Conservation (phyloP, 176 grass and related monocot genomes). For the Carex parvula region DNA sequence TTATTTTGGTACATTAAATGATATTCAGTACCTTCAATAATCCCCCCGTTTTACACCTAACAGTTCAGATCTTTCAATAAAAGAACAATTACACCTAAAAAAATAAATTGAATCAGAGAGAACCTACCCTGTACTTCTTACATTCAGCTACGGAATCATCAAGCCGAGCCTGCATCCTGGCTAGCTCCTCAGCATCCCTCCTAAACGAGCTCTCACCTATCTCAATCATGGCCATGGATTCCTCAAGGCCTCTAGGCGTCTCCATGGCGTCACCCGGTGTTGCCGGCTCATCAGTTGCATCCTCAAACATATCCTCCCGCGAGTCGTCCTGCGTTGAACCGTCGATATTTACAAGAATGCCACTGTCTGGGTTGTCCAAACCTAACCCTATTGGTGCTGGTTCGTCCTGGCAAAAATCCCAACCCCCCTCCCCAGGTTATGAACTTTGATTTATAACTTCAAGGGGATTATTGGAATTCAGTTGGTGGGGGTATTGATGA, state of each 20-base stretch:
- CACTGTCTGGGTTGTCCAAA: conserved; percentile 44
- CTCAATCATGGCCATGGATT: conserved; percentile 79
- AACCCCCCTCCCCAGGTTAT: conserved; percentile 5
- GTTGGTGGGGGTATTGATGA: neutral
- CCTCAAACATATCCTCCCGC: conserved; percentile 81
- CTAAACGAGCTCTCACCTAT: conserved; percentile 38
- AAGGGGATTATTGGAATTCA: neutral
- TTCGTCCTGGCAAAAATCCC: conserved; percentile 15
- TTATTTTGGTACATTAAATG: neutral
- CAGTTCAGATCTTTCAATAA: neutral
- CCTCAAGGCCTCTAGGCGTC: conserved; percentile 53
- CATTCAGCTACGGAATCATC: conserved; percentile 49
- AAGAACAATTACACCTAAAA: neutral
- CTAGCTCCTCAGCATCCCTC: conserved; percentile 21
- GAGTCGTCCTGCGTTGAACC: conserved; percentile 54
- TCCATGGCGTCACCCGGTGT: conserved; percentile 10
- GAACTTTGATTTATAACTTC: conserved; percentile 14
- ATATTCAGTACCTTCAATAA: neutral
- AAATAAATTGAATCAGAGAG: neutral
- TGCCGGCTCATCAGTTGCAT: conserved; percentile 54
- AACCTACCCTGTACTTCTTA: conserved; percentile 69
- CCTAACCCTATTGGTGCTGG: conserved; percentile 4
- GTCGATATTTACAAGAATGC: conserved; percentile 68
- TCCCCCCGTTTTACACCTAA: neutral
- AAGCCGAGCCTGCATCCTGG: conserved; percentile 15